phyloP scores from a whole-genome alignment of 768 basidiomycete genomes.

The Xerocomus potaroensis region DNA sequence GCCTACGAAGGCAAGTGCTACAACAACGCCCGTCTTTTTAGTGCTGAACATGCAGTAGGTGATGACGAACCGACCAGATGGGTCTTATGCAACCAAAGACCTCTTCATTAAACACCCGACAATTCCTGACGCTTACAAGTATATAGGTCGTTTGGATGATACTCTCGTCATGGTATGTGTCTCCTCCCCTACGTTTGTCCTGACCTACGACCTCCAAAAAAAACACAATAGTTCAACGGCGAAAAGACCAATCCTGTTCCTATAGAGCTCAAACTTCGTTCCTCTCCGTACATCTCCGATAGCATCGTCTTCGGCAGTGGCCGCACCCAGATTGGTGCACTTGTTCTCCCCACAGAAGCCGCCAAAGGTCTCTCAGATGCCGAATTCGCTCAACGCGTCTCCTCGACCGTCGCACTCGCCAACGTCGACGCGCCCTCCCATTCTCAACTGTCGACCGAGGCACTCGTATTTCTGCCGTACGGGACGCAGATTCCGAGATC shows the following conservation, averaged over 20 bases:
- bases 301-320: conserved; percentile 52
- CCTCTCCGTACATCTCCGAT: conserved; percentile 43
- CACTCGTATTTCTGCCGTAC: conserved; percentile 45
- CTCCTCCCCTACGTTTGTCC: neutral
- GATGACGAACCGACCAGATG: conserved; percentile 44
- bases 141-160: conserved; percentile 53
- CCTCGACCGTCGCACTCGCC: conserved; percentile 45
- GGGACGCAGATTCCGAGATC: conserved; percentile 46
- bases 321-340: conserved; percentile 44
- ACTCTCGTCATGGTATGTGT: conserved; percentile 39
- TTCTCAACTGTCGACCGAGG: conserved; percentile 47
- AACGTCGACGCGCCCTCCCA: conserved; percentile 51
- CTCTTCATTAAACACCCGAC: conserved; percentile 48
- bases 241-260: conserved; percentile 59
- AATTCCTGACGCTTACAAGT: conserved; percentile 40
- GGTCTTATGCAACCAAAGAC: conserved; percentile 54
- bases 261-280: conserved; percentile 48
- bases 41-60: conserved; percentile 11
- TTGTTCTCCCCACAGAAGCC: conserved; percentile 46
- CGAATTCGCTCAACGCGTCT: conserved; percentile 33
- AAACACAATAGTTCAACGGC: conserved; percentile 33
- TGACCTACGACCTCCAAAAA: conserved; percentile 20
- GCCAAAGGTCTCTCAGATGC: conserved; percentile 24
- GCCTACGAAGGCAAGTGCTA: conserved; percentile 40
- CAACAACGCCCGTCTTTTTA: no score